Conservation (phyloP, 1,284 basidiomycete species). For the Afroboletus lepidellus region DNA sequence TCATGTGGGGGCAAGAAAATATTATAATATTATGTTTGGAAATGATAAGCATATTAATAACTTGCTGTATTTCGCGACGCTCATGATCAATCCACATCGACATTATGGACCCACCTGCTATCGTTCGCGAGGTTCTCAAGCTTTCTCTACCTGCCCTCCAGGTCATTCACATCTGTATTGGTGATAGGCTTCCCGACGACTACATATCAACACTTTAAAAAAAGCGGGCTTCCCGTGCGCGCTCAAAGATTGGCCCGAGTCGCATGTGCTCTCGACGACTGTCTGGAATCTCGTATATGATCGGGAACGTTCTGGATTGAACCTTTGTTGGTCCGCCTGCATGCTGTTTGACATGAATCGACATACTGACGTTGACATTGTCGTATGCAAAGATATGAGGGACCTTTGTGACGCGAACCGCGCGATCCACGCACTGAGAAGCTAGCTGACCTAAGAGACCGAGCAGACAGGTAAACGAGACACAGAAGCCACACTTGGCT, state of each 20-base stretch:
- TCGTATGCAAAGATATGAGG: too few relatives aligned
- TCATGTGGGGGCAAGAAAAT: not conserved
- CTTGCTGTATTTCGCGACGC: too few relatives aligned
- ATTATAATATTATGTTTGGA: not conserved
- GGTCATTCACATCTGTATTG: not conserved
- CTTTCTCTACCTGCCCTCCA: not conserved
- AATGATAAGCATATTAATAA: not conserved
- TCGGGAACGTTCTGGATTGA: not conserved
- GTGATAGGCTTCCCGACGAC: not conserved
- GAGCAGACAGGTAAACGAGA: not conserved
- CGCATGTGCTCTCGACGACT: not conserved
- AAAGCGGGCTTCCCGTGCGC: too few relatives aligned
- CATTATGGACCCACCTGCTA: not conserved
- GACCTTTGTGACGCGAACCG: too few relatives aligned
- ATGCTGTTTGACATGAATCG: not conserved
- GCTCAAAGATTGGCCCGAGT: too few relatives aligned
- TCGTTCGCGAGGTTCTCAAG: not conserved
- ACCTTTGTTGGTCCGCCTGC: not conserved
- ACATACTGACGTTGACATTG: not conserved
- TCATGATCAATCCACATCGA: not conserved
- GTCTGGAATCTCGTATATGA: not conserved
- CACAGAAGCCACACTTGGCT: not conserved
- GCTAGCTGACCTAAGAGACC: not conserved
- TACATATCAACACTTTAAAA: not conserved
- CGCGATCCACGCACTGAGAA: too few relatives aligned